Evolutionary conservation across 768 basidiomycete species (phyloP).

Genomic region (Ephemerocybe angulata): DNA sequence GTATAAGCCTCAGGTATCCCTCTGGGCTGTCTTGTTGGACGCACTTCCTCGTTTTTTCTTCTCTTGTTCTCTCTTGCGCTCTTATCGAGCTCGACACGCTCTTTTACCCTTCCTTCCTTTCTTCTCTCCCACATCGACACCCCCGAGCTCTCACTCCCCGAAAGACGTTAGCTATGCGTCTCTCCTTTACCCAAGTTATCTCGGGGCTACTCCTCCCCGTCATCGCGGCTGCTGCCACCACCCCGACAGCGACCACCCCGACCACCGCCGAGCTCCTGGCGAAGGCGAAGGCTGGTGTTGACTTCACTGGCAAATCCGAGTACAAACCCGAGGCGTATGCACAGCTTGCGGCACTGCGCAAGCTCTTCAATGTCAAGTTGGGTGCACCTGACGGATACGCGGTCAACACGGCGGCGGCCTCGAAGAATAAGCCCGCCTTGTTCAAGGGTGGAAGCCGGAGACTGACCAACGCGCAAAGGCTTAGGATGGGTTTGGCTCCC

Average conservation of each 20-base stretch:
- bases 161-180: too few species aligned
- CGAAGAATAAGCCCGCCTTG: background rate
- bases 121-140: constrained; percentile 26
- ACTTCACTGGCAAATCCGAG: background rate
- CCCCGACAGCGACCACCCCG: background rate
- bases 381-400: too few species aligned
- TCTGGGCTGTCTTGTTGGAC: background rate
- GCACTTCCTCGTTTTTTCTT: background rate
- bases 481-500: background rate
- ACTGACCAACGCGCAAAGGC: constrained; percentile 4
- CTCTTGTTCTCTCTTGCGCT: background rate
- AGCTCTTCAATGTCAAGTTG: too few species aligned
- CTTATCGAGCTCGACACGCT: too few species aligned
- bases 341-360: background rate
- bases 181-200: background rate
- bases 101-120: constrained; percentile 1
- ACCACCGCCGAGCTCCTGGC: background rate
- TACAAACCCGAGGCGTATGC: background rate
- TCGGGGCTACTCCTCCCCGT: background rate
- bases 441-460: background rate
- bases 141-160: too few species aligned
- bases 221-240: background rate
- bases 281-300: background rate
- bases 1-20: too few species aligned
- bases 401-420: background rate